phyloP scores from a whole-genome alignment of 768 basidiomycete species.

The Boletellus emodensis region DNA sequence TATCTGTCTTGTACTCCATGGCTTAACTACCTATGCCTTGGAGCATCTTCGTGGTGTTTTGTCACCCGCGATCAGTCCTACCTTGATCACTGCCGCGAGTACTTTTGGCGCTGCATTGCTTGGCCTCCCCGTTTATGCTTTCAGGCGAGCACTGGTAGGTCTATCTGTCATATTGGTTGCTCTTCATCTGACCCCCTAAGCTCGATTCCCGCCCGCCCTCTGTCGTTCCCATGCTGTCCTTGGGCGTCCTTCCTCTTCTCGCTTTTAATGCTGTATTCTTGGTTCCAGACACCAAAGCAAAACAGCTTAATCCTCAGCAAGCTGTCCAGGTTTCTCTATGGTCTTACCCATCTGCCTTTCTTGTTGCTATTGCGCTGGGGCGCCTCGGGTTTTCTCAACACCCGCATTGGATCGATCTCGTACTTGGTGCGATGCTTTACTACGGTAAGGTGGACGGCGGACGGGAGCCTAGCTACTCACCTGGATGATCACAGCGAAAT shows the following conservation, averaged over 20 bases:
- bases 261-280: conserved; percentile 61
- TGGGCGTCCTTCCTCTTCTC: conserved; percentile 58
- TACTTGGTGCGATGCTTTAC: conserved; percentile 56
- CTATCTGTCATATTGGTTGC: neutral
- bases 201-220: conserved; percentile 50
- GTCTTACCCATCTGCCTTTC: conserved; percentile 52
- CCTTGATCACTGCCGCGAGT: conserved; percentile 52
- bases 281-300: conserved; percentile 47
- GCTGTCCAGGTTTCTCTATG: conserved; percentile 53
- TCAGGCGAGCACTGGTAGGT: conserved; percentile 57
- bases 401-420: conserved; percentile 55
- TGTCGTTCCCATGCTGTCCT: conserved; percentile 51
- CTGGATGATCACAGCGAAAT: conserved; percentile 41
- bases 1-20: conserved; percentile 57
- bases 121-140: conserved; percentile 60
- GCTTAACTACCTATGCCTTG: conserved; percentile 53
- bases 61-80: conserved; percentile 53
- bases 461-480: conserved; percentile 7
- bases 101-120: conserved; percentile 61
- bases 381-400: conserved; percentile 59
- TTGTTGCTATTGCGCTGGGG: conserved; percentile 52
- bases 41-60: conserved; percentile 60
- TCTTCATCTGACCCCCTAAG: conserved; percentile 29
- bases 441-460: conserved; percentile 45
- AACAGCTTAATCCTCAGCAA: conserved; percentile 45